Base-by-base conservation (phyloP, 2,329 filamentous ascomycete species). In the Alternaria sp. region DNA sequence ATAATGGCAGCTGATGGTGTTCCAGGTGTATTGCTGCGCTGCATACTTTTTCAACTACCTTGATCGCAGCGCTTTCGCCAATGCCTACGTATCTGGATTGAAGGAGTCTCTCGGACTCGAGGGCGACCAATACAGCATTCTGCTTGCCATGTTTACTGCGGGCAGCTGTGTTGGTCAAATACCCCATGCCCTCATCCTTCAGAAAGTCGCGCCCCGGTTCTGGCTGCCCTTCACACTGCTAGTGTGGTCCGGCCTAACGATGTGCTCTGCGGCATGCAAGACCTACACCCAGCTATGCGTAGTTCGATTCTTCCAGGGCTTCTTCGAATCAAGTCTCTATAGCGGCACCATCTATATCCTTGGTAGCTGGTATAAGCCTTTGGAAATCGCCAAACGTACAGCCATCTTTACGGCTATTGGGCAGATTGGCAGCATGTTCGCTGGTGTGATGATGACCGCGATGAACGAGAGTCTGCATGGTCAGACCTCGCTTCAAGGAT, bases 1-100 rank as follows among this genome's bases (percentile, higher is more conserved):
- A 11, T 15, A 5, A 12, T 1, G 18, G 21, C 14, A 23, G 25
- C 20, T 62, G 3, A 62, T 21, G 7, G 1, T 15, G 6, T 1
- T 2, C 25, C 5, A 62, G 58, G 72, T 74, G 21, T 76, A 76
- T 53, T 76, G 72, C 47, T 76, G 74, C 53, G 68, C 72, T 23
- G 72, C 71, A 15, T 76, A 75, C 57, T 76, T 75, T n/a, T 75
- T 76, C 67, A 76, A 76, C 20, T 76, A 76, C 50, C 60, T 76
- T 20, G 74, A 73, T 69, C 41, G 63, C 49, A 71, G 45, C 45
- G 71, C 74, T 7, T 75, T 76, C 33, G 68, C 73, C 21, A 76
- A 76, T 70, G 74, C 73, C 15, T 76, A 76, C 66, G 73, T 76
- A 2, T 73, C 73, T 1, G 74, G 74, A 6, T 50, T 75, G 18